Percentiles rank a stretch among this genome's conserved stretches.
Evolutionary conservation across 768 basidiomycete genomes (phyloP).

Genomic region (Termitomyces sp.): DNA sequence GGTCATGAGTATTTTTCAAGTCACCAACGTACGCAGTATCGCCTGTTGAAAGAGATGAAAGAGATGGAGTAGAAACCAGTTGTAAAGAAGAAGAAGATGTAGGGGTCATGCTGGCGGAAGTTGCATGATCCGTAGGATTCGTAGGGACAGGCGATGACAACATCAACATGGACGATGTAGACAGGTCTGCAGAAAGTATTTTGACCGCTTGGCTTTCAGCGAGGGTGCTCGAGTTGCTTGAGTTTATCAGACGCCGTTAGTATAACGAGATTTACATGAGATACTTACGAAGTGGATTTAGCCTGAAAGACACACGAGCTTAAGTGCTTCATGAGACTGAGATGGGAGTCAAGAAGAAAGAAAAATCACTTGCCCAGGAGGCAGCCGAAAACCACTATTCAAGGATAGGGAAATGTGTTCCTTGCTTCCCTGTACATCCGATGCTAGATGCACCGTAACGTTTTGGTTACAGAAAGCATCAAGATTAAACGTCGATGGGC

Average conservation of each 20-base stretch:
- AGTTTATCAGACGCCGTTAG: not conserved
- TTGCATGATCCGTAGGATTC: not conserved
- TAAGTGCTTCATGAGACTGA: not conserved
- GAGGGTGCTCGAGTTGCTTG: constrained; percentile 3
- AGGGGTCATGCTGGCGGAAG: not conserved
- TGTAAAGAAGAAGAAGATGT: not conserved
- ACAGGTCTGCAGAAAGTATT: not conserved
- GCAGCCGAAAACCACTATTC: not conserved
- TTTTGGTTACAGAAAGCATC: constrained; percentile 3
- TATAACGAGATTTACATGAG: not conserved
- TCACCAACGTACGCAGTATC: not conserved
- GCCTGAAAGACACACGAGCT: constrained; percentile 6
- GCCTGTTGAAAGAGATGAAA: not conserved
- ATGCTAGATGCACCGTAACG: not conserved
- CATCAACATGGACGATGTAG: not conserved
- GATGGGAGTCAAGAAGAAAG: not conserved
- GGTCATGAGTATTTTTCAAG: not conserved
- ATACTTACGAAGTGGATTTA: constrained; percentile 1
- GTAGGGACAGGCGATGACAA: not conserved
- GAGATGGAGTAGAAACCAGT: not conserved
- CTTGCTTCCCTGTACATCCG: not conserved
- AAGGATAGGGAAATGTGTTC: not conserved
- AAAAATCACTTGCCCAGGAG: not conserved
- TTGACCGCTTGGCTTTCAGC: not conserved
- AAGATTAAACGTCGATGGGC: constrained; percentile 2